Evolutionary conservation across 495 filamentous ascomycete genomes (phyloP).

Genomic region (Penicillium chermesinum): DNA sequence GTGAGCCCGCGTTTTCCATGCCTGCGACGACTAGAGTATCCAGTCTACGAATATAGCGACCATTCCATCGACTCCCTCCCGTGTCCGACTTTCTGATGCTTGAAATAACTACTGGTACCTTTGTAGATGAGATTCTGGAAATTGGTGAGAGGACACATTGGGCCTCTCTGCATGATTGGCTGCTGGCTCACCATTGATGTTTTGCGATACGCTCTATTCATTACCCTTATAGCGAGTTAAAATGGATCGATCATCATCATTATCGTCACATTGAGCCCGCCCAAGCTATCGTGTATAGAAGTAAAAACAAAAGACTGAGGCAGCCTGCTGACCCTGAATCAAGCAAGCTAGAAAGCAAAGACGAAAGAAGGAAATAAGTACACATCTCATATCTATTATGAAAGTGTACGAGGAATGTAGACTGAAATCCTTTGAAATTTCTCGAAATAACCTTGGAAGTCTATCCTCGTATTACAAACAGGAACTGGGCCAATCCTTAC

Average conservation of each 20-base stretch:
- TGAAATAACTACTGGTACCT: neutral
- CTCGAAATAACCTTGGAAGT: conserved; percentile 12
- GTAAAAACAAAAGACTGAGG: conserved; percentile 1
- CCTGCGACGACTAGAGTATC: neutral
- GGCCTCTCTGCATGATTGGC: neutral
- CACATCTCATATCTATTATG: conserved; percentile 17
- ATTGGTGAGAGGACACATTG: neutral
- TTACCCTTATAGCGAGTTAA: neutral
- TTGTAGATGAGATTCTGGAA: neutral
- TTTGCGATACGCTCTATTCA: neutral
- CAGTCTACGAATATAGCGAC: neutral
- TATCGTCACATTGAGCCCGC: neutral
- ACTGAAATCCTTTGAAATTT: too few species aligned
- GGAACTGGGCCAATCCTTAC: conserved; percentile 3
- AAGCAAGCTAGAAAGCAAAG: conserved; percentile 4
- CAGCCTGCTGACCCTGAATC: neutral
- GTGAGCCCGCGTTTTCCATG: conserved; percentile 1
- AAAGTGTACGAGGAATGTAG: conserved; percentile 19
- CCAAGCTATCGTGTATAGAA: neutral
- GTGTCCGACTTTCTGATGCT: conserved; percentile 7
- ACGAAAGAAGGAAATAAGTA: conserved; percentile 5
- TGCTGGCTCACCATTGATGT: neutral
- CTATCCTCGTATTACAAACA: conserved; percentile 1
- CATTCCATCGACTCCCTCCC: conserved; percentile 4
- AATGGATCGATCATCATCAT: neutral